Evolutionary conservation across 257 asterid species (phyloP), one percentile per base, ranked within the genome.

Genomic region (Solanum sitiens): DNA sequence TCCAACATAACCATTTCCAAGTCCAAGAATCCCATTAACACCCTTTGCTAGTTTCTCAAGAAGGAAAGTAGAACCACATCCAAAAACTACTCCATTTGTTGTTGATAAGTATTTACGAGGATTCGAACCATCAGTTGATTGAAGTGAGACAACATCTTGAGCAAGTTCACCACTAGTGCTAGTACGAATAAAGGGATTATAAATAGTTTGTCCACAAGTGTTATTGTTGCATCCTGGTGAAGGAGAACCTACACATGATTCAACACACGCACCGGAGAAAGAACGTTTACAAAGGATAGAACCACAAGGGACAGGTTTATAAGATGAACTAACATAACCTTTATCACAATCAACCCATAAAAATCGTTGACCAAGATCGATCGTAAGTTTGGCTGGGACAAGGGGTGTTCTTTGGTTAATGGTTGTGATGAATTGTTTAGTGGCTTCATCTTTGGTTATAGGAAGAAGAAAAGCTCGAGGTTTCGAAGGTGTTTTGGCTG

Each of bases 331-430:
- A 6, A 37, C 65, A 20, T 68, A 90, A 71, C 90, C 87, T 2
- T 80, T 83, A 9, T 89, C 91, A n/a, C 92, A 90, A 70, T 89
- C 90, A 1, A 91, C 89, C 92, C 93, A 91, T 16, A 89, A 61
- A 61, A 86, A 84, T 20, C 84, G 93, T 18, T 90, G 92, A 14
- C 93, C 93, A 71, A 91, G 92, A 79, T 91, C 88, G 15, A 89
- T 30, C 47, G 77, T 72, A 39, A 91, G 85, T 13, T 88, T 89
- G 1, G 74, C 87, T 0, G 89, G 89, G 39, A 89, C 91, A 70
- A 83, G 80, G 25, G 93, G 92, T 4, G 89, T 91, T 65, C 92
- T 88, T 83, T 91, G 93, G 39, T 21, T 45, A 30, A 91, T 77
- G 30, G 53, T 37, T 13, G 90, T 77, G 14, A 87, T 3, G 68